These are phyloP conservation scores for Tinospora cordifolia DNA, from an alignment of 164 flowering plant species.

Conservation along the genomic window DNA sequence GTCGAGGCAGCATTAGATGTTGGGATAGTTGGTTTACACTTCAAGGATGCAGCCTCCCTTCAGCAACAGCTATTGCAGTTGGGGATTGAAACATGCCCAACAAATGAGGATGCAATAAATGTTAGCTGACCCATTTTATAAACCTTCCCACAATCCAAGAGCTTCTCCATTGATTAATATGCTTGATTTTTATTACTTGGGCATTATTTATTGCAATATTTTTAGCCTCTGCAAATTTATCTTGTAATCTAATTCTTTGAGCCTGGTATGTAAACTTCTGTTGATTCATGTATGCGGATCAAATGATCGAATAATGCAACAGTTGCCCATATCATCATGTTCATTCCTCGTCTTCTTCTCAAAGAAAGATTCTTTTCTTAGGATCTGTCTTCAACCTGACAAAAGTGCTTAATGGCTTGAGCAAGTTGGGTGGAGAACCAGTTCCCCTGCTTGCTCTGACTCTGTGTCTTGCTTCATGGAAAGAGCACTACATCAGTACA, in stretches of 20 bases:
- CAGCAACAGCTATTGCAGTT: constrained; percentile 39
- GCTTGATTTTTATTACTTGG: constrained; percentile 2
- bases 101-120: constrained; percentile 7
- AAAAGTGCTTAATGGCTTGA: too few species aligned
- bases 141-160: constrained; percentile 1
- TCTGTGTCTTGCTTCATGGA: too few species aligned
- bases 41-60: constrained; percentile 50
- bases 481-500: too few species aligned
- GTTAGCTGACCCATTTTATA: constrained; percentile 11
- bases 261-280: neutral
- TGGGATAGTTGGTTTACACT: constrained; percentile 67
- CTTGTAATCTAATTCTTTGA: neutral
- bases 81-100: constrained; percentile 33
- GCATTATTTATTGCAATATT: neutral
- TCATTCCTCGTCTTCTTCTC: neutral
- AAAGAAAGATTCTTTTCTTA: too few species aligned
- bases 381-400: too few species aligned
- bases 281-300: neutral
- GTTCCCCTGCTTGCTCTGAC: too few species aligned
- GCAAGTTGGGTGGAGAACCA: too few species aligned
- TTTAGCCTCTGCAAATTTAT: neutral
- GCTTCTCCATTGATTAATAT: neutral
- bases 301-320: neutral
- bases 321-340: neutral
- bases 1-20: constrained; percentile 60